Conservation (phyloP, 805 yeast genomes). For the Starmera pachycereana region DNA sequence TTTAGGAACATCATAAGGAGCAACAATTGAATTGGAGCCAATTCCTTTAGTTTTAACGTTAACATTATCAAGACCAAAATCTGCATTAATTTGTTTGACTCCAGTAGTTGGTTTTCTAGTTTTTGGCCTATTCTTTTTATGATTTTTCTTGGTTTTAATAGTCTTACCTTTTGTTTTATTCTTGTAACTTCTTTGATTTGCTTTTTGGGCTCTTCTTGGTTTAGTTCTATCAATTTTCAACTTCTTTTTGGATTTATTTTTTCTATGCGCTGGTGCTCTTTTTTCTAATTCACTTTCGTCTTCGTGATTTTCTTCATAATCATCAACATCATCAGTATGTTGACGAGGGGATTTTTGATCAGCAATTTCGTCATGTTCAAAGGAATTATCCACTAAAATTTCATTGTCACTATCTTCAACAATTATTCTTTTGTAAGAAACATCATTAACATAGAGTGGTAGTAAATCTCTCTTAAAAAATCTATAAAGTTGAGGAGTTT, state of each 20-base stretch:
- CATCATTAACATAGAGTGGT: no score
- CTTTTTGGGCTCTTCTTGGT: constrained; percentile 1
- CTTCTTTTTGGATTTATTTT: background rate
- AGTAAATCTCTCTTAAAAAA: no score
- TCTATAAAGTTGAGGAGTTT: background rate
- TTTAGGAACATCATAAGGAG: background rate
- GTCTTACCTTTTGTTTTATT: background rate
- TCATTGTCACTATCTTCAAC: background rate
- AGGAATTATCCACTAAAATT: background rate
- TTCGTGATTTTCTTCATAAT: background rate
- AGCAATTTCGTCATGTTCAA: background rate
- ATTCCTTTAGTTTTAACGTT: background rate
- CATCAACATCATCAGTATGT: background rate
- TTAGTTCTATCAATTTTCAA: background rate
- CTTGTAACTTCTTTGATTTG: background rate
- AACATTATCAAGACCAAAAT: background rate
- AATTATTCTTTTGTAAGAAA: background rate
- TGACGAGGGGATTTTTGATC: background rate
- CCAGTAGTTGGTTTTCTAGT: background rate
- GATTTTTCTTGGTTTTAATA: background rate
- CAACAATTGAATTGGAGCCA: background rate
- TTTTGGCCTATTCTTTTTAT: background rate
- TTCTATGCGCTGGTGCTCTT: background rate
- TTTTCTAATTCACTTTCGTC: background rate
- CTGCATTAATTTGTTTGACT: background rate